Evolutionary conservation across 306 rosid species (phyloP).

Genomic region (Prinsepia uniflora): DNA sequence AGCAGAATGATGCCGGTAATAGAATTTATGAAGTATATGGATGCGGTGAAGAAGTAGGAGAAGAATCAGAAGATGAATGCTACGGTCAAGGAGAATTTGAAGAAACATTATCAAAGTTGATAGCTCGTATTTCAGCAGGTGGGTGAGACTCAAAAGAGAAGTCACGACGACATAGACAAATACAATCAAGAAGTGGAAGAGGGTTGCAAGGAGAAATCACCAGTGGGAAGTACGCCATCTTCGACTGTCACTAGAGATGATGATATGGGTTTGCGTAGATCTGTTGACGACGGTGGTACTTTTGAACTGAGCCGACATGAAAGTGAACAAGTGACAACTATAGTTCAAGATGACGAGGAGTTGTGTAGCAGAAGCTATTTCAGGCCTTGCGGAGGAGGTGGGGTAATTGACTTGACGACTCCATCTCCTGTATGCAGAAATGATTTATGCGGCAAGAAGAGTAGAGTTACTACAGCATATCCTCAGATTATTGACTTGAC

Average conservation of each 20-base stretch:
- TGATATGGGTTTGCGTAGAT: not conserved
- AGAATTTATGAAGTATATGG: not conserved
- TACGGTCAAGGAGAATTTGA: conserved; percentile 33
- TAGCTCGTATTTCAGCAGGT: conserved; percentile 17
- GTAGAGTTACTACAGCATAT: conserved; percentile 41
- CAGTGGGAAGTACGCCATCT: conserved; percentile 19
- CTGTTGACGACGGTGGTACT: conserved; percentile 5
- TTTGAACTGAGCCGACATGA: conserved; percentile 27
- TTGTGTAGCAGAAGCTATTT: conserved; percentile 15
- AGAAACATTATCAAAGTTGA: conserved; percentile 25
- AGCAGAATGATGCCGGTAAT: not conserved
- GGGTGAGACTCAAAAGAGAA: too few species aligned
- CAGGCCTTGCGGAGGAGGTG: conserved; percentile 46
- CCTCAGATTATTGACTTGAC: conserved; percentile 67
- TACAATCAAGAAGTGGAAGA: conserved; percentile 23
- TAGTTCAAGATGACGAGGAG: conserved; percentile 14
- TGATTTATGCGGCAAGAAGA: conserved; percentile 41
- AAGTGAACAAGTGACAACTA: conserved; percentile 18
- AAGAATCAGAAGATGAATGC: conserved; percentile 35
- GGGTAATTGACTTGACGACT: conserved; percentile 67
- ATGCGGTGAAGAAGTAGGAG: conserved; percentile 22
- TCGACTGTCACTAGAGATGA: not conserved
- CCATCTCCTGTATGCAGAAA: conserved; percentile 69
- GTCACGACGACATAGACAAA: conserved; percentile 7
- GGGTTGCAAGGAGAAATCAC: conserved; percentile 22